A percentile compares a stretch with the other conserved stretches of the same genome.
phyloP scores from a whole-genome alignment of 371 early-diverging fungal genomes.

The Actinomucor elegans region DNA sequence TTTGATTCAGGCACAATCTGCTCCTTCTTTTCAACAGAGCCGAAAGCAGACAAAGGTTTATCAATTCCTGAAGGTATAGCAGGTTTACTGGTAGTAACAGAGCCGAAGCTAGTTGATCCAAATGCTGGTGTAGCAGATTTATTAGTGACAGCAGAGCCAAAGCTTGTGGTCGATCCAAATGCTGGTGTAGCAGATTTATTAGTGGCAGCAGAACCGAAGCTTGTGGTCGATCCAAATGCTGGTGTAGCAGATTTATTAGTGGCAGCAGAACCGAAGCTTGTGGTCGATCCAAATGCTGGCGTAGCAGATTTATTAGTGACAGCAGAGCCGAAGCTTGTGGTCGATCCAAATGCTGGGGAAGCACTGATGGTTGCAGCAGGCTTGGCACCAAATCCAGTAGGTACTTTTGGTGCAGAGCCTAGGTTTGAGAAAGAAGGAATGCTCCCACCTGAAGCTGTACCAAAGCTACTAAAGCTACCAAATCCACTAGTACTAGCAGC shows the following conservation, averaged over 20 bases:
- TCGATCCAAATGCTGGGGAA: constrained; percentile 14
- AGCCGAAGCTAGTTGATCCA: constrained; percentile 10
- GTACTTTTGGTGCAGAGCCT: constrained; percentile 10
- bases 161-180: constrained; percentile 19
- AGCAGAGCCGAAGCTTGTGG: not conserved
- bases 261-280: too few species aligned
- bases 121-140: constrained; percentile 13
- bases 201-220: not conserved
- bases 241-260: constrained; percentile 8
- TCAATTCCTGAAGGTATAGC: too few species aligned
- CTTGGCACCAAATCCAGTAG: constrained; percentile 23
- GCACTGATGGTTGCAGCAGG: not conserved
- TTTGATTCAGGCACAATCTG: not conserved
- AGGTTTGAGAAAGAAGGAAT: constrained; percentile 6
- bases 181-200: constrained; percentile 1
- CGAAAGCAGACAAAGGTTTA: constrained; percentile 1
- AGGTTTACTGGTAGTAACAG: not conserved
- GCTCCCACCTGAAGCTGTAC: not conserved
- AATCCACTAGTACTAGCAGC: not conserved
- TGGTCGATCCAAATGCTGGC: constrained; percentile 13
- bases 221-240: constrained; percentile 6
- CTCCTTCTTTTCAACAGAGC: not conserved
- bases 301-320: not conserved
- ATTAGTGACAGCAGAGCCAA: constrained; percentile 6
- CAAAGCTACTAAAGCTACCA: constrained; percentile 3